These are phyloP conservation scores for Nitzschia putrida DNA, from an alignment of 108 stramenopile genomes.

Conservation along the genomic window DNA sequence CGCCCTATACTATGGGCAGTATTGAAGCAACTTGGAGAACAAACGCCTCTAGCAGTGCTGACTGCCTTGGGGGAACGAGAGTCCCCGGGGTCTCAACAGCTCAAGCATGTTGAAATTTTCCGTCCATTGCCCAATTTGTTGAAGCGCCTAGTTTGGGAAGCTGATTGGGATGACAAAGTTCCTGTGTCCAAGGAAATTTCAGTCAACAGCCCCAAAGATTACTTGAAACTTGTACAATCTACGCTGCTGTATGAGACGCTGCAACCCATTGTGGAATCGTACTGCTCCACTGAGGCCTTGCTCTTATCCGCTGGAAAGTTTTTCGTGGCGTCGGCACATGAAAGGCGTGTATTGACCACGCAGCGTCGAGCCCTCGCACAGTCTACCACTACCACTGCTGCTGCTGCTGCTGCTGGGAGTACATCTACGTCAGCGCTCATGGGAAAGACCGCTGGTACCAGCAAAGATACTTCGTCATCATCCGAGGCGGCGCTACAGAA, in stretches of 20 bases:
- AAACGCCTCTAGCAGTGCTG: slow-evolving; percentile 70
- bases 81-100: slow-evolving; percentile 42
- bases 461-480: background rate
- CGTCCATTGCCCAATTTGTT: slow-evolving; percentile 65
- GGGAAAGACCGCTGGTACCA: slow-evolving; percentile 13
- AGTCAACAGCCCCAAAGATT: slow-evolving; percentile 39
- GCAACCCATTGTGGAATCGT: slow-evolving; percentile 56
- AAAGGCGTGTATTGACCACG: slow-evolving; percentile 65
- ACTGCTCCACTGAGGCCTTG: slow-evolving; percentile 46
- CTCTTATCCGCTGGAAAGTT: slow-evolving; percentile 56
- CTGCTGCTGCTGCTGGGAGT: slow-evolving; percentile 28
- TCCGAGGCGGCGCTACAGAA: background rate
- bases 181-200: slow-evolving; percentile 32
- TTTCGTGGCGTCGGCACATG: slow-evolving; percentile 61
- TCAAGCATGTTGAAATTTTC: slow-evolving; percentile 76
- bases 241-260: slow-evolving; percentile 73
- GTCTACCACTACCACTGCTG: slow-evolving; percentile 20
- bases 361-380: slow-evolving; percentile 52
- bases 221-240: slow-evolving; percentile 54
- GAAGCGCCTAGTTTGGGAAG: slow-evolving; percentile 82
- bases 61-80: slow-evolving; percentile 57
- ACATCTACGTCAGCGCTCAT: background rate
- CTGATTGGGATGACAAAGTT: slow-evolving; percentile 74
- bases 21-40: slow-evolving; percentile 72
- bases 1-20: slow-evolving; percentile 76